Conservation (phyloP, 2,329 filamentous ascomycete species). For the Pyrenochaeta sp. region DNA sequence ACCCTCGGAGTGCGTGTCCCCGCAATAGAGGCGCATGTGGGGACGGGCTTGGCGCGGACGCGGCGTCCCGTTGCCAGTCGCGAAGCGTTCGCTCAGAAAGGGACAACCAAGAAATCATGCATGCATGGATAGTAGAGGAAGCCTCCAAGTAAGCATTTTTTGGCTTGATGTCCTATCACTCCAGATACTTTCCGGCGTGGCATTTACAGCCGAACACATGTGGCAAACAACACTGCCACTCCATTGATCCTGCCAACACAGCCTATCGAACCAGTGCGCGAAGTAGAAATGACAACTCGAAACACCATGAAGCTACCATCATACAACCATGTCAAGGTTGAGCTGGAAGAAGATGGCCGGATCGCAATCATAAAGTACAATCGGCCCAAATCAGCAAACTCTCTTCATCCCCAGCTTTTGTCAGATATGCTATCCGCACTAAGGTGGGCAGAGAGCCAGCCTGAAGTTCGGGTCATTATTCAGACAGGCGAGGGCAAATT, state of each 20-base stretch:
- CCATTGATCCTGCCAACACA: no score
- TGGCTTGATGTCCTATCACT: no score
- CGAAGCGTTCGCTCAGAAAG: not conserved
- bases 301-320: not conserved
- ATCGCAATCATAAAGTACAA: conserved; percentile 27
- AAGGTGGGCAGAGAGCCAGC: conserved; percentile 18
- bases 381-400: conserved; percentile 27
- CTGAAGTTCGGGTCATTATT: conserved; percentile 22
- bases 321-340: conserved; percentile 2
- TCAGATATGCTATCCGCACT: conserved; percentile 18
- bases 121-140: no score
- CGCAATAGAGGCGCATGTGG: conserved; percentile 1
- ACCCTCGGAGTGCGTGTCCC: no score
- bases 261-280: no score
- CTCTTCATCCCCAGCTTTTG: conserved; percentile 20
- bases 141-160: no score
- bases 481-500: conserved; percentile 26
- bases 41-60: conserved; percentile 6
- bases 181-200: no score
- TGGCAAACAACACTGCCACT: no score
- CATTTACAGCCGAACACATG: no score
- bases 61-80: not conserved
- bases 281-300: no score
- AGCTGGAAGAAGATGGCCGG: not conserved
- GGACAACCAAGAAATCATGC: no score